Evolutionary conservation across 176 grass and related monocot species (phyloP), one percentile per base, ranked within the genome.

Genomic region (Zea luxurians): DNA sequence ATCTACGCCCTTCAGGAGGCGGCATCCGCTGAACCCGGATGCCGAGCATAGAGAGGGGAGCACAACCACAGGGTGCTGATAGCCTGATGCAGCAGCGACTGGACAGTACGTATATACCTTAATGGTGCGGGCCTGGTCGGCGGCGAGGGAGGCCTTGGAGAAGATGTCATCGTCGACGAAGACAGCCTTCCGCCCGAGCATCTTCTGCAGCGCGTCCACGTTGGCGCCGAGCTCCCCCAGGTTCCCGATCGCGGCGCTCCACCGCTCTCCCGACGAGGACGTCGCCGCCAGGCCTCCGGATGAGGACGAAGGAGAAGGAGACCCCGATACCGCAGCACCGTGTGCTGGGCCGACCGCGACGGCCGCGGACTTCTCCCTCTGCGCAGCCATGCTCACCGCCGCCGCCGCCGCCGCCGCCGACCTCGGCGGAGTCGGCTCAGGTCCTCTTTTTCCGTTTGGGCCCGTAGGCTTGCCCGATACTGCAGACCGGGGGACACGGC

Each of bases 151-250:
- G 8, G 95, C 91, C 80, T 93, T 91, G 57, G 95, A 79, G 85
- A 94, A 98, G 61, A 93, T 90, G 40, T 94, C 96, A 8, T 98
- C 89, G 57, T 98, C 86, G 13, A 92, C 92, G 73, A 98, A 98
- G 20, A 98, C 87, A 12, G 92, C 92, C 75, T 94, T 94, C 70
- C 89, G 83, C 17, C 62, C 83, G 20, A 98, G 70, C 60, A 94
- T 61, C 89, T 87, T 98, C 89, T 92, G 95, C 57, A 94, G 87
- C 49, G 83, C 82, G 37, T 90, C 92, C 38, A 98, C 77, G 83
- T 92, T 94, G 43, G 85, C 4, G 18, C 80, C 88, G 61, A 94
- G 91, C 80, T 97, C 90, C 64, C 85, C 82, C 38, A 92, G 86
- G 87, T 94, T 97, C 21, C 82, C 85, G 83, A 92, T 84, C 73